Evolutionary conservation across 139 green algal genomes (phyloP).

Genomic region (Microglena sp.): DNA sequence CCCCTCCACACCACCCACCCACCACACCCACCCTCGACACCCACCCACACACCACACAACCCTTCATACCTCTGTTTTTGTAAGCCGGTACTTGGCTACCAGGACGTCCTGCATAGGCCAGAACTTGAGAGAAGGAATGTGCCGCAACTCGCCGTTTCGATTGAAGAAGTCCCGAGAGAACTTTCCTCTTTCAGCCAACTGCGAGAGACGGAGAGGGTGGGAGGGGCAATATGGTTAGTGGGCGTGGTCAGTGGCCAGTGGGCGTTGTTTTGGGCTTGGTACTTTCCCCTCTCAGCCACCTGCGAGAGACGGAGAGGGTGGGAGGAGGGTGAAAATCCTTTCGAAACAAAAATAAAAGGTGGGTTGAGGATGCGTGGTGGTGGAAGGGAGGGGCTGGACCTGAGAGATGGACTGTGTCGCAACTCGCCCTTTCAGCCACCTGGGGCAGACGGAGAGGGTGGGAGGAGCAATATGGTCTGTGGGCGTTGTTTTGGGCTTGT

Average conservation of each 20-base stretch:
- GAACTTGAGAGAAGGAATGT: constrained; percentile 82
- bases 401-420: constrained; percentile 80
- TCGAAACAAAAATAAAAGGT: no score
- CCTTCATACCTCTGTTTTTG: constrained; percentile 58
- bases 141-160: constrained; percentile 74
- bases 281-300: no score
- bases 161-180: constrained; percentile 84
- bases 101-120: constrained; percentile 76
- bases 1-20: no score
- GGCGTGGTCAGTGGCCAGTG: no score
- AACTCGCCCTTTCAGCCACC: constrained; percentile 70
- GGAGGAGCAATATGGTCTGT: no score
- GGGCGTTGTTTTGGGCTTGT: no score
- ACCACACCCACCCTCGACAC: not conserved
- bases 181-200: constrained; percentile 61
- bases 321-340: no score
- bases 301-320: no score
- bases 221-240: no score
- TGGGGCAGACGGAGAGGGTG: constrained; percentile 4
- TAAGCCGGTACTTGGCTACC: constrained; percentile 83
- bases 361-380: no score
- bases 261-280: no score
- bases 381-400: constrained; percentile 89
- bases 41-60: not conserved
- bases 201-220: not conserved